phyloP scores from a whole-genome alignment of 2,329 filamentous ascomycete genomes.

The Fusarium sp. region DNA sequence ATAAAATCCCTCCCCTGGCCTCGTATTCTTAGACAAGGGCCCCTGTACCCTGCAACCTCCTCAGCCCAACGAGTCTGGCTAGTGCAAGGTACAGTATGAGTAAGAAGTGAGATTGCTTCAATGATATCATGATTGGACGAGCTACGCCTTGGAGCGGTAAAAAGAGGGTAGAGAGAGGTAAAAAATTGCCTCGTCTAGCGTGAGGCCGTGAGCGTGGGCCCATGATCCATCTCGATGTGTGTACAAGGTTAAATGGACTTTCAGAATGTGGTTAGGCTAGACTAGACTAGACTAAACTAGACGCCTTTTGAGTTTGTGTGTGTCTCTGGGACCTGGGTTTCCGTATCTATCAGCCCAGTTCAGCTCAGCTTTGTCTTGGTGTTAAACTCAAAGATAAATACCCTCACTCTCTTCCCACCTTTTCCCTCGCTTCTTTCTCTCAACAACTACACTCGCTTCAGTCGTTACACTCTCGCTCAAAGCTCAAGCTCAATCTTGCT shows the following conservation, averaged over 20 bases:
- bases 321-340: background rate
- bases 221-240: constrained; percentile 7
- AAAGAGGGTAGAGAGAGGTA: background rate
- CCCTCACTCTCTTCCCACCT: constrained; percentile 18
- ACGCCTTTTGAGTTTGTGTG: background rate
- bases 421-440: background rate
- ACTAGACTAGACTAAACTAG: background rate
- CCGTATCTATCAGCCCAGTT: constrained; percentile 1
- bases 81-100: constrained; percentile 26
- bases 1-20: background rate
- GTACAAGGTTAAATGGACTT: background rate
- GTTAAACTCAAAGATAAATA: constrained; percentile 23
- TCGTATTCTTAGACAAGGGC: constrained; percentile 21
- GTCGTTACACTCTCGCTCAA: constrained; percentile 25
- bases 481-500: background rate
- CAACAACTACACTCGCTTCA: constrained; percentile 36
- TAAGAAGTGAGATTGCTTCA: background rate
- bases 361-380: background rate
- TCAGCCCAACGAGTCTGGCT: constrained; percentile 22
- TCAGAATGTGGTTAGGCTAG: background rate
- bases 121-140: constrained; percentile 33
- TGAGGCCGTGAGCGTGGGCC: background rate
- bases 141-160: background rate
- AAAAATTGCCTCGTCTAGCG: constrained; percentile 22
- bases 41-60: background rate